Evolutionary conservation across 352 stramenopile genomes (phyloP).

Genomic region (Globisporangium megalacanthum): DNA sequence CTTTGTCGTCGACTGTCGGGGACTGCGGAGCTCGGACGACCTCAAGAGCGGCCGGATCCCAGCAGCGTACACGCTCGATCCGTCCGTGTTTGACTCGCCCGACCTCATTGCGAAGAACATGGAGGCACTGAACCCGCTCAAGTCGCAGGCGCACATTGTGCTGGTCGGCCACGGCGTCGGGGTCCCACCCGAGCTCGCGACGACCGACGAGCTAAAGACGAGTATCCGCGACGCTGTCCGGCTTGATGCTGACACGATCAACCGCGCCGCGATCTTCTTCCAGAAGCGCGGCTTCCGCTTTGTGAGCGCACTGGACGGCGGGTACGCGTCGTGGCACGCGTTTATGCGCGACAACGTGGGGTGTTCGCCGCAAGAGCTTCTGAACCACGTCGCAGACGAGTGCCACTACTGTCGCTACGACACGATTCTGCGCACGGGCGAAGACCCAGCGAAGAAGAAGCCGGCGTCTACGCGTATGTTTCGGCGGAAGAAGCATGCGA

Average conservation of each 20-base stretch:
- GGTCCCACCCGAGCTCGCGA: constrained; percentile 52
- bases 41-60: constrained; percentile 76
- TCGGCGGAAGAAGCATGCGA: constrained; percentile 55
- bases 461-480: constrained; percentile 28
- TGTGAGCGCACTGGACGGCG: constrained; percentile 67
- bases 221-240: constrained; percentile 72
- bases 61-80: constrained; percentile 68
- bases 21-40: constrained; percentile 68
- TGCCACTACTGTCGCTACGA: constrained; percentile 82
- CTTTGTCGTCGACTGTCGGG: constrained; percentile 77
- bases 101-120: constrained; percentile 74
- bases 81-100: constrained; percentile 73
- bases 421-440: constrained; percentile 57
- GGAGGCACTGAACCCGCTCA: constrained; percentile 62
- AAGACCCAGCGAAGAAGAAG: constrained; percentile 55
- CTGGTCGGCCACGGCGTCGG: constrained; percentile 69
- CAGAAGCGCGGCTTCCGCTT: constrained; percentile 83
- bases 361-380: constrained; percentile 55
- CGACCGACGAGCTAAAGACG: constrained; percentile 61
- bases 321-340: constrained; percentile 79
- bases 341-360: constrained; percentile 65
- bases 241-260: constrained; percentile 59
- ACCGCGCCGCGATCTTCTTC: constrained; percentile 75
- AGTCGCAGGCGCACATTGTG: constrained; percentile 70
- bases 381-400: constrained; percentile 59